Percentiles rank a stretch among this genome's conserved stretches.
These are phyloP conservation scores for Cyberlindnera maclurae DNA, from an alignment of 805 yeast species.

Conservation along the genomic window DNA sequence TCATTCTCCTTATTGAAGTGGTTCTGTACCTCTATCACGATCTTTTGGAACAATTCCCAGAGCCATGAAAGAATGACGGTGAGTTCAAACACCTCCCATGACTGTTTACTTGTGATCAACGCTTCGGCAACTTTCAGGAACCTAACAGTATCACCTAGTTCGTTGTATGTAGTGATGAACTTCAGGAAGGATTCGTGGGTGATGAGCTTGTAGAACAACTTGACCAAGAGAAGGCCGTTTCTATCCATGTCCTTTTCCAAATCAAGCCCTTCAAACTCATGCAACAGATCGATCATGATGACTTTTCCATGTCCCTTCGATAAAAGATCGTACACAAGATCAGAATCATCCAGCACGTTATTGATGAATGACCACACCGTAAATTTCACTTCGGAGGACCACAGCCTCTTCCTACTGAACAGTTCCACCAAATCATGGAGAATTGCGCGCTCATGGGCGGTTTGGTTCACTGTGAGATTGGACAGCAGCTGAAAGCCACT, in stretches of 20 bases:
- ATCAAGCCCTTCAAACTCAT: constrained; percentile 16
- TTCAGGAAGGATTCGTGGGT: constrained; percentile 30
- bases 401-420: background rate
- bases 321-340: constrained; percentile 13
- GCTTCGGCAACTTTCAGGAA: constrained; percentile 25
- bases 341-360: constrained; percentile 10
- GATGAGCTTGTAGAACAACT: constrained; percentile 24
- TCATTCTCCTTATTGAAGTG: constrained; percentile 21
- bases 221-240: constrained; percentile 19
- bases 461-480: constrained; percentile 11
- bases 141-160: constrained; percentile 10
- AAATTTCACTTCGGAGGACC: constrained; percentile 4
- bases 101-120: constrained; percentile 29
- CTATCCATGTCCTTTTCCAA: constrained; percentile 10
- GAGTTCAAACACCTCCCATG: constrained; percentile 31
- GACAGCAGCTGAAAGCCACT: constrained; percentile 14
- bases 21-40: constrained; percentile 14
- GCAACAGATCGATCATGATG: constrained; percentile 8
- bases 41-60: constrained; percentile 24
- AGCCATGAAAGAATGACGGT: constrained; percentile 35
- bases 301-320: constrained; percentile 17
- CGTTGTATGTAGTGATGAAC: constrained; percentile 19
- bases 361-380: constrained; percentile 13
- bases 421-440: constrained; percentile 9
- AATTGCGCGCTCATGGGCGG: constrained; percentile 2